phyloP scores from a whole-genome alignment of 2,329 filamentous ascomycete genomes.

The Botryotinia calthae region DNA sequence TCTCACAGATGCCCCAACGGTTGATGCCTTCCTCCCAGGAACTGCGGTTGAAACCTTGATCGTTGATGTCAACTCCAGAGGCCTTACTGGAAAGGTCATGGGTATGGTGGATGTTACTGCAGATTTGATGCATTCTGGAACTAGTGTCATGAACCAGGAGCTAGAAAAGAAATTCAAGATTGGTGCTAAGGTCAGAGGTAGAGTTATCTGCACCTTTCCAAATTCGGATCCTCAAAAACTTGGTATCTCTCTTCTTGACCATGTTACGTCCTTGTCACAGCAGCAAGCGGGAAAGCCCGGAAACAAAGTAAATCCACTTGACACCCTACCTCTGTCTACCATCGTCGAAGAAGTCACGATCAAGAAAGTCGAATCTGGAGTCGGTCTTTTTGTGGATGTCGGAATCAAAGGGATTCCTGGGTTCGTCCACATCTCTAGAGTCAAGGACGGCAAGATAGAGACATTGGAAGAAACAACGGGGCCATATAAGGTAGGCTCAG shows the following conservation, averaged over 20 bases:
- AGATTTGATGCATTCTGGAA: constrained; percentile 84
- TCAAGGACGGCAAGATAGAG: constrained; percentile 89
- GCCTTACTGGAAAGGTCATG: constrained; percentile 87
- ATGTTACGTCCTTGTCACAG: constrained; percentile 63
- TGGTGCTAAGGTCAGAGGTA: constrained; percentile 78
- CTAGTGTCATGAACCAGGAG: constrained; percentile 65
- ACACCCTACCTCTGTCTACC: constrained; percentile 67
- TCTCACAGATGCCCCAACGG: constrained; percentile 74
- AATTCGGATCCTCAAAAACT: constrained; percentile 76
- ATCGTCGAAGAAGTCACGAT: constrained; percentile 77
- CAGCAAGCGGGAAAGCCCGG: constrained; percentile 46
- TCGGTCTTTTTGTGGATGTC: constrained; percentile 78
- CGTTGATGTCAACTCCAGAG: constrained; percentile 68
- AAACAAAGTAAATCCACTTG: constrained; percentile 49
- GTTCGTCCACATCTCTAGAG: constrained; percentile 91
- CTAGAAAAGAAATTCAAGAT: constrained; percentile 77
- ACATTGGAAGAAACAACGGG: constrained; percentile 73
- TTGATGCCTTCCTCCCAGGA: constrained; percentile 87
- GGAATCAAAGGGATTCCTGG: constrained; percentile 67
- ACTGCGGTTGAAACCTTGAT: constrained; percentile 85
- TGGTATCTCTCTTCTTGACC: constrained; percentile 84
- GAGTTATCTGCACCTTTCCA: constrained; percentile 86
- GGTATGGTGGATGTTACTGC: constrained; percentile 88
- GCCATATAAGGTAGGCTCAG: constrained; percentile 72
- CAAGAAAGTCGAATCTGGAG: constrained; percentile 71